phyloP scores from a whole-genome alignment of 179 eudicot species.

The Spergularia azorica region DNA sequence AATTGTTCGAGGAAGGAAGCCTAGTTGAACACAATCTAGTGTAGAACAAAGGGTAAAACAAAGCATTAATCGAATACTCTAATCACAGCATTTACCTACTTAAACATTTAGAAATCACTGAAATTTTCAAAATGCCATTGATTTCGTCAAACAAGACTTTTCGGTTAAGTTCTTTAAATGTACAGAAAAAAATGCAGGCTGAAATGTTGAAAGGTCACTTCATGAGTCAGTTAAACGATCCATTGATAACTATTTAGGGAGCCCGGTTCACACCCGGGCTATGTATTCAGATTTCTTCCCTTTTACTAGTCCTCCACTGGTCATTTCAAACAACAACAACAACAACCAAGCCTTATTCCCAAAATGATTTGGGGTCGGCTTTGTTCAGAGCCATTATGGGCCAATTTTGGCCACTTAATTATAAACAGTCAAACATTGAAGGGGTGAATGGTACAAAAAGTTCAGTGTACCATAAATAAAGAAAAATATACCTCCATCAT shows the following conservation, averaged over 20 bases:
- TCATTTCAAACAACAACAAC: no score
- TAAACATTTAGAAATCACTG: not conserved
- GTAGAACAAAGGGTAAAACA: slow-evolving; percentile 20
- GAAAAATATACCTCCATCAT: slow-evolving; percentile 49
- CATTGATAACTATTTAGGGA: no score
- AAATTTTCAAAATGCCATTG: not conserved
- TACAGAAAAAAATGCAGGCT: not conserved
- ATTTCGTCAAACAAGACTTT: not conserved
- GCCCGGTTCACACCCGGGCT: no score
- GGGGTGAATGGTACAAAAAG: no score
- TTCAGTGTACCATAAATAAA: not conserved
- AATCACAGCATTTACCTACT: not conserved
- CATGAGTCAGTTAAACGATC: not conserved
- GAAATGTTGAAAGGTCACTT: not conserved
- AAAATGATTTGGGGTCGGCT: no score
- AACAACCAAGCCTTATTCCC: no score
- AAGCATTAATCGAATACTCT: slow-evolving; percentile 7
- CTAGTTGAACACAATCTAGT: slow-evolving; percentile 76
- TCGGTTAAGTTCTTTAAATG: not conserved
- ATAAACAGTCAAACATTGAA: no score
- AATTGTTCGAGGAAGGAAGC: slow-evolving; percentile 76
- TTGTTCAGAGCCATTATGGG: no score
- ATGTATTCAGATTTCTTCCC: no score
- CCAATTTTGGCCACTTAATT: no score
- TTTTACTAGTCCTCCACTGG: no score